phyloP scores from a whole-genome alignment of 352 stramenopile genomes.

The Globisporangium rhizosaccharum region DNA sequence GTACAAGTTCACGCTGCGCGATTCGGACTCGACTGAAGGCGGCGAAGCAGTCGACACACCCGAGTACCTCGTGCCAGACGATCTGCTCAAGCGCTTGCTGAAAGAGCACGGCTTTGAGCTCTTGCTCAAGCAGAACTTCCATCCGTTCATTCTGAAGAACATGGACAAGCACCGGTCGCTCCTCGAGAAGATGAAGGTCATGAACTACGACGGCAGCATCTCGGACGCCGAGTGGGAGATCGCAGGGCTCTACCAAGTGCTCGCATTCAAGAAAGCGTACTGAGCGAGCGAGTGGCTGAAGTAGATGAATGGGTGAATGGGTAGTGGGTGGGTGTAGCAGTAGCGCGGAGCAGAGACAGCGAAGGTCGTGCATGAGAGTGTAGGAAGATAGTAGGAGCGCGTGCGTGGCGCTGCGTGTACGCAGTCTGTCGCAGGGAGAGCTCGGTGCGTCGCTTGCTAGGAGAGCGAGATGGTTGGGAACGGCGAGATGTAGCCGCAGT shows the following conservation, averaged over 20 bases:
- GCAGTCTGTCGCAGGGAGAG: too few relatives aligned
- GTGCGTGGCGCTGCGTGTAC: neutral
- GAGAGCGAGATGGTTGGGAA: slow-evolving; percentile 46
- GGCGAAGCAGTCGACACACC: slow-evolving; percentile 82
- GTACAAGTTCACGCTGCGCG: slow-evolving; percentile 89
- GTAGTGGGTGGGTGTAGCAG: neutral
- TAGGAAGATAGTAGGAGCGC: slow-evolving; percentile 11
- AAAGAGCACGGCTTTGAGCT: slow-evolving; percentile 77
- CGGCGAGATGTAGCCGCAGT: slow-evolving; percentile 87
- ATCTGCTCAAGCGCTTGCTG: slow-evolving; percentile 59
- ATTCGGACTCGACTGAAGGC: slow-evolving; percentile 62
- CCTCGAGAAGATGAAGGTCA: slow-evolving; percentile 85
- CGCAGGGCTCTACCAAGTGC: slow-evolving; percentile 77
- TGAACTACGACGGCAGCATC: slow-evolving; percentile 79
- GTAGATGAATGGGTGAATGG: neutral
- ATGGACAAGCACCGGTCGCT: slow-evolving; percentile 64
- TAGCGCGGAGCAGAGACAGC: slow-evolving; percentile 1
- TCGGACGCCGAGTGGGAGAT: slow-evolving; percentile 87
- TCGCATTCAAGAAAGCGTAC: slow-evolving; percentile 84
- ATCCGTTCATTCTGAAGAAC: slow-evolving; percentile 74
- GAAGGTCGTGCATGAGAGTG: neutral
- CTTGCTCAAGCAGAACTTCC: slow-evolving; percentile 81
- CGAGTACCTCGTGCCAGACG: slow-evolving; percentile 89
- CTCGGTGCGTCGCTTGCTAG: slow-evolving; percentile 3
- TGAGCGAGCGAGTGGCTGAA: slow-evolving; percentile 13